Percentiles rank a stretch among this genome's conserved stretches.
Conservation (phyloP, 192 early-diverging fungal species). For the Kickxella alabastrina region DNA sequence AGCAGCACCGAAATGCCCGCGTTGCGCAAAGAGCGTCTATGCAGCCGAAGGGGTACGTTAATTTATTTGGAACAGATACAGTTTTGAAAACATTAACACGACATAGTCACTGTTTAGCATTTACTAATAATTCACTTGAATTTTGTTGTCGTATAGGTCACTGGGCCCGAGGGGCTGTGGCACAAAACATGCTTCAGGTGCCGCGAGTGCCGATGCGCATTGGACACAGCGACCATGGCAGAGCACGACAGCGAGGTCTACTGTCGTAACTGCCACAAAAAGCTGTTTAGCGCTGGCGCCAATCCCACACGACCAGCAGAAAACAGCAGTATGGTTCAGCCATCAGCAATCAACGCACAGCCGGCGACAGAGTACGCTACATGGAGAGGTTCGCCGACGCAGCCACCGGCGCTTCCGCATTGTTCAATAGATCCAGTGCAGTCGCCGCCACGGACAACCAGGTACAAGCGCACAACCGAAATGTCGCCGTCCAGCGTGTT, state of each 20-base stretch:
- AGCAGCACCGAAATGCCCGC: slow-evolving; percentile 49
- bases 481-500: slow-evolving; percentile 51
- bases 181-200: slow-evolving; percentile 47
- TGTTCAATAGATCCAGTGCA: too few species aligned
- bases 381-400: not conserved
- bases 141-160: slow-evolving; percentile 20
- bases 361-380: slow-evolving; percentile 6
- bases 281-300: slow-evolving; percentile 13
- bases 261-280: slow-evolving; percentile 40
- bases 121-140: too few species aligned
- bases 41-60: slow-evolving; percentile 46
- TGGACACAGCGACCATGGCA: slow-evolving; percentile 36
- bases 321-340: not conserved
- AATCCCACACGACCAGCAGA: not conserved
- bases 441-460: too few species aligned
- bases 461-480: too few species aligned
- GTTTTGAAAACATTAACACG: too few species aligned
- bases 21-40: slow-evolving; percentile 50
- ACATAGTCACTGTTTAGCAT: too few species aligned
- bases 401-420: slow-evolving; percentile 12
- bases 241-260: slow-evolving; percentile 48
- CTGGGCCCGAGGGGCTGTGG: slow-evolving; percentile 49
- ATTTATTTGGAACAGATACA: too few species aligned
- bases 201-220: slow-evolving; percentile 21
- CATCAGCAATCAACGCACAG: slow-evolving; percentile 8